Percentiles rank a stretch among this genome's conserved stretches.
Evolutionary conservation across 2,329 filamentous ascomycete species (phyloP).

Genomic region (Iodosphaeria phyllophila): DNA sequence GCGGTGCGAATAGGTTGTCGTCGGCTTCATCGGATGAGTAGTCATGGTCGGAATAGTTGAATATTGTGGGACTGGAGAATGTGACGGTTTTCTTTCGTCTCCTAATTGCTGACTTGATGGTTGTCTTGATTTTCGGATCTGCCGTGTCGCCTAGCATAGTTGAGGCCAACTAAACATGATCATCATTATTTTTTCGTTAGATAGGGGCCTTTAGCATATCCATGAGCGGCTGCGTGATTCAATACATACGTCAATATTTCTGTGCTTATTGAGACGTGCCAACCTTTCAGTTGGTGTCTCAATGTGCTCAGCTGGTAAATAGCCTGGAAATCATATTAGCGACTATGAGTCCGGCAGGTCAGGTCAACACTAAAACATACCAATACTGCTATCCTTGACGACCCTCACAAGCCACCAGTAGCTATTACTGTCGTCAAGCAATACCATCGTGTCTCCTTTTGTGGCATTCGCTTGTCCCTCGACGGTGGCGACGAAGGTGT

Average conservation of each 20-base stretch:
- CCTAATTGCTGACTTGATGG: slow-evolving; percentile 68
- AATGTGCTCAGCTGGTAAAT: slow-evolving; percentile 92
- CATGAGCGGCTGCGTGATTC: neutral
- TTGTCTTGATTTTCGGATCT: slow-evolving; percentile 67
- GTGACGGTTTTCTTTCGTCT: slow-evolving; percentile 74
- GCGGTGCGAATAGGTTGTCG: slow-evolving; percentile 23
- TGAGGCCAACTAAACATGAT: slow-evolving; percentile 31
- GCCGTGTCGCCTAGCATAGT: slow-evolving; percentile 44
- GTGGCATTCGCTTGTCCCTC: slow-evolving; percentile 97
- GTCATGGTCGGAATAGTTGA: slow-evolving; percentile 73
- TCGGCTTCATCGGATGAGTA: slow-evolving; percentile 62
- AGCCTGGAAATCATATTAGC: slow-evolving; percentile 37
- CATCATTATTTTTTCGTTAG: too few species aligned
- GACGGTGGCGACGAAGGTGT: slow-evolving; percentile 94
- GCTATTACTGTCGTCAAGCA: slow-evolving; percentile 96
- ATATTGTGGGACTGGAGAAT: slow-evolving; percentile 70
- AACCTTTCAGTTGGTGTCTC: slow-evolving; percentile 92
- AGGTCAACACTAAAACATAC: slow-evolving; percentile 14
- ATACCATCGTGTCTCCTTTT: slow-evolving; percentile 96
- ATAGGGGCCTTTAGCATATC: too few species aligned
- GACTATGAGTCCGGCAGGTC: neutral
- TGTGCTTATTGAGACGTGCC: slow-evolving; percentile 88
- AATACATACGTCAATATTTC: slow-evolving; percentile 80
- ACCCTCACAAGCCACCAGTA: slow-evolving; percentile 99
- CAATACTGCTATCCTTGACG: slow-evolving; percentile 93